Conservation (phyloP, 1,284 basidiomycete genomes). For the Jaminaea rosea region DNA sequence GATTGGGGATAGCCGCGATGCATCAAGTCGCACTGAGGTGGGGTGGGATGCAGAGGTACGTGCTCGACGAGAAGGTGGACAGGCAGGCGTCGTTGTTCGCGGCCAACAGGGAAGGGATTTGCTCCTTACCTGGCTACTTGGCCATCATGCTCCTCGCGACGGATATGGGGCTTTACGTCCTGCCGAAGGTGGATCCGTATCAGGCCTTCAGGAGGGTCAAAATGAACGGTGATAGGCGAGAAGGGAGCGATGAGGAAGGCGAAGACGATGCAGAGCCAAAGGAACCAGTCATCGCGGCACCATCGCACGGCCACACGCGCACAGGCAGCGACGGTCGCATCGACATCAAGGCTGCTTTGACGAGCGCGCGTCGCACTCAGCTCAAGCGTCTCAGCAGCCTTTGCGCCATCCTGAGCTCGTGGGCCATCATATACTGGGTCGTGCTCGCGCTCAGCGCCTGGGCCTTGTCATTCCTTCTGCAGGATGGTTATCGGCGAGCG, state of each 20-base stretch:
- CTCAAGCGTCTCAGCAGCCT: background rate
- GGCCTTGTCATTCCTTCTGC: too few species aligned
- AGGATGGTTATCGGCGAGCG: too few species aligned
- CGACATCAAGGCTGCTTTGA: too few species aligned
- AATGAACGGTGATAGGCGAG: too few species aligned
- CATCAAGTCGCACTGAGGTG: slow-evolving; percentile 18
- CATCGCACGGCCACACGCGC: too few species aligned
- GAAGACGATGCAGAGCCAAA: background rate
- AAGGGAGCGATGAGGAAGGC: background rate
- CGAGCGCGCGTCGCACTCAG: too few species aligned
- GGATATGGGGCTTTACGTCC: slow-evolving; percentile 67
- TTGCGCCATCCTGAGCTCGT: background rate
- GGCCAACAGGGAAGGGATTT: slow-evolving; percentile 86
- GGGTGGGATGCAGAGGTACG: background rate
- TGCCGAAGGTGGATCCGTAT: slow-evolving; percentile 61
- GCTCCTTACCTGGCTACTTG: slow-evolving; percentile 76
- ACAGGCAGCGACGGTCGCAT: too few species aligned
- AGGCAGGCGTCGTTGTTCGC: slow-evolving; percentile 58
- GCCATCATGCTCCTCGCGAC: slow-evolving; percentile 80
- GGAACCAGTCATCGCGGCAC: too few species aligned
- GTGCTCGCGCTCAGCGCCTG: background rate
- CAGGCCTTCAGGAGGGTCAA: slow-evolving; percentile 13
- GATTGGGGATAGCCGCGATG: background rate
- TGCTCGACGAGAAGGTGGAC: background rate
- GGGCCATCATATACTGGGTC: background rate